phyloP scores from a whole-genome alignment of 768 basidiomycete species.

The Hydnomerulius pinastri region DNA sequence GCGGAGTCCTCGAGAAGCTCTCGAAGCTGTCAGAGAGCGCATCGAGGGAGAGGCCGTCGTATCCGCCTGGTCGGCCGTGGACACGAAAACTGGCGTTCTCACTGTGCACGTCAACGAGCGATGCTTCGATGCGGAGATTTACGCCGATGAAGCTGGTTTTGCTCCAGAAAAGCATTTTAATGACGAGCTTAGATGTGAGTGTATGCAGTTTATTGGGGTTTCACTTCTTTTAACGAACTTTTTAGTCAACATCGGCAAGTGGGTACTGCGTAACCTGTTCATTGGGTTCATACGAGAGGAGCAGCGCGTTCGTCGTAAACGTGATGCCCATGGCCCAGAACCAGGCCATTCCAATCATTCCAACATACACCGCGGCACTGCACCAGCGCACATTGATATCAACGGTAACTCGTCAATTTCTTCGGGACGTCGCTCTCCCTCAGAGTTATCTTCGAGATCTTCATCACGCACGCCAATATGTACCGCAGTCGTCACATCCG shows the following conservation, averaged over 20 bases:
- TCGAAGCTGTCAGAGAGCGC: conserved; percentile 85
- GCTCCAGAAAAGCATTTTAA: conserved; percentile 56
- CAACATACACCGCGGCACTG: conserved; percentile 23
- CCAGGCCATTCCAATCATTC: conserved; percentile 16
- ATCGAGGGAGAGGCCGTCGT: conserved; percentile 96
- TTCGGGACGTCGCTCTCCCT: conserved; percentile 30
- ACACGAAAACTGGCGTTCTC: conserved; percentile 87
- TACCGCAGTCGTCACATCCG: conserved; percentile 57
- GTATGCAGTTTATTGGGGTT: background rate
- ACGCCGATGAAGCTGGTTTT: conserved; percentile 88
- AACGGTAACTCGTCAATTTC: conserved; percentile 16
- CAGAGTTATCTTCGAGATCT: conserved; percentile 29
- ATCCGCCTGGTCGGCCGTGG: conserved; percentile 81
- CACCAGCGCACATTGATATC: conserved; percentile 27
- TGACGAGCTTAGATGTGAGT: conserved; percentile 83
- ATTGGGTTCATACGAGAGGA: conserved; percentile 74
- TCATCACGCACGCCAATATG: conserved; percentile 26
- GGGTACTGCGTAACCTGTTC: conserved; percentile 87
- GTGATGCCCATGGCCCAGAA: conserved; percentile 25
- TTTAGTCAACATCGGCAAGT: conserved; percentile 89
- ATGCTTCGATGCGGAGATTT: conserved; percentile 94
- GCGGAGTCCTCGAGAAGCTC: conserved; percentile 74
- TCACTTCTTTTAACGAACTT: conserved; percentile 7
- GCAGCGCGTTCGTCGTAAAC: conserved; percentile 44
- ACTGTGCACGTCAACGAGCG: conserved; percentile 85